Evolutionary conservation across 1,284 basidiomycete species (phyloP).

Genomic region (Takashimella tepidaria): DNA sequence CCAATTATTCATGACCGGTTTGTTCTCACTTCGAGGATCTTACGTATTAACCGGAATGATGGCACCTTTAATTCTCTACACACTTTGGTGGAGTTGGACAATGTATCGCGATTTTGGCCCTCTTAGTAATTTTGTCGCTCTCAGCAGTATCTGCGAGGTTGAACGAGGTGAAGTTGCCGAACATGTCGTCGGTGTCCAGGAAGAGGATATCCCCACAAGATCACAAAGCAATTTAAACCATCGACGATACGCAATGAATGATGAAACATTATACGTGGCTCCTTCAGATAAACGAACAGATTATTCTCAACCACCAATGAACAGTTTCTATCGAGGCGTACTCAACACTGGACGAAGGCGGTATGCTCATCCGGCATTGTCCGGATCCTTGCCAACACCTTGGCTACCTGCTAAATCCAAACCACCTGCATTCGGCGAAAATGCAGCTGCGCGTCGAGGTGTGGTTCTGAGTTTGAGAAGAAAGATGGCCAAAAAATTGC

Average conservation of each 20-base stretch:
- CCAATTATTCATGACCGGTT: slow-evolving; percentile 83
- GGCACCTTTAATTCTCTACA: slow-evolving; percentile 69
- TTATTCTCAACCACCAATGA: slow-evolving; percentile 92
- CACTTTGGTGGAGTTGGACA: slow-evolving; percentile 73
- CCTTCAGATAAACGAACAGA: slow-evolving; percentile 85
- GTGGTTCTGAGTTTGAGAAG: slow-evolving; percentile 39
- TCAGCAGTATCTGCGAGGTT: slow-evolving; percentile 82
- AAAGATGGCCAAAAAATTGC: slow-evolving; percentile 39
- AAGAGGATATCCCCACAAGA: slow-evolving; percentile 72
- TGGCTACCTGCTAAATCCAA: slow-evolving; percentile 83
- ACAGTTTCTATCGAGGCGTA: slow-evolving; percentile 83
- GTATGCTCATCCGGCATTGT: slow-evolving; percentile 86
- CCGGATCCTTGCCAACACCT: slow-evolving; percentile 77
- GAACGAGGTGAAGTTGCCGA: slow-evolving; percentile 74
- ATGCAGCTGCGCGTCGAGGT: slow-evolving; percentile 48
- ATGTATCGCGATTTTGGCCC: slow-evolving; percentile 66
- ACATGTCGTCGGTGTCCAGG: slow-evolving; percentile 64
- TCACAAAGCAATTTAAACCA: slow-evolving; percentile 81
- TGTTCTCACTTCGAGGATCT: slow-evolving; percentile 75
- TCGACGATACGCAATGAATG: slow-evolving; percentile 80
- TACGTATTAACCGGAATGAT: slow-evolving; percentile 65
- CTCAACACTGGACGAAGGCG: slow-evolving; percentile 65
- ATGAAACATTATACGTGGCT: slow-evolving; percentile 90
- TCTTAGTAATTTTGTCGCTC: slow-evolving; percentile 67
- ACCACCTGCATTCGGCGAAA: slow-evolving; percentile 43